Percentiles rank a stretch among this genome's conserved stretches.
phyloP scores from a whole-genome alignment of 2,329 filamentous ascomycete species.

The Paecilomyces sp. region DNA sequence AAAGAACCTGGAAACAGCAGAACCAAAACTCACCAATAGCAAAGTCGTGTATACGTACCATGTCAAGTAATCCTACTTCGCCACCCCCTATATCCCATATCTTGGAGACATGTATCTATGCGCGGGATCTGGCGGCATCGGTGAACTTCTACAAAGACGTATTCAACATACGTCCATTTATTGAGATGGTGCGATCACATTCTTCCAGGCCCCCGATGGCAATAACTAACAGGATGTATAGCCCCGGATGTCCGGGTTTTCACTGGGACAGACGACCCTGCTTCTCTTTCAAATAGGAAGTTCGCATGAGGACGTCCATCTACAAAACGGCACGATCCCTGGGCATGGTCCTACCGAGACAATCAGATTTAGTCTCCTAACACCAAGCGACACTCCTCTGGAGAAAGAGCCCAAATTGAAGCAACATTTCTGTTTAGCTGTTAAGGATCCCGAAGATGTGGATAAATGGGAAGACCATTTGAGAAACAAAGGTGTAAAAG shows the following conservation, averaged over 20 bases:
- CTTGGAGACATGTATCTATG: slow-evolving; percentile 22
- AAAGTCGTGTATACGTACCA: neutral
- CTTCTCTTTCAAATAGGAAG: slow-evolving; percentile 14
- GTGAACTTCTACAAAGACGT: slow-evolving; percentile 18
- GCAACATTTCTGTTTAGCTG: slow-evolving; percentile 22
- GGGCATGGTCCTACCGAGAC: slow-evolving; percentile 5
- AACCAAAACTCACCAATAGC: neutral
- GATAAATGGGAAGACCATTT: slow-evolving; percentile 17
- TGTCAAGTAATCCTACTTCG: slow-evolving; percentile 9
- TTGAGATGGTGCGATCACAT: slow-evolving; percentile 7
- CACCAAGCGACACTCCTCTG: neutral
- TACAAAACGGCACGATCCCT: slow-evolving; percentile 7
- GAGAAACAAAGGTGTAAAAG: slow-evolving; percentile 13
- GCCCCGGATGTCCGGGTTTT: slow-evolving; percentile 16
- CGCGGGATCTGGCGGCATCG: slow-evolving; percentile 14
- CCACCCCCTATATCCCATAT: slow-evolving; percentile 19
- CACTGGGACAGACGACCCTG: slow-evolving; percentile 22
- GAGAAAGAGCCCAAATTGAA: slow-evolving; percentile 8
- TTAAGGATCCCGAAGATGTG: slow-evolving; percentile 15
- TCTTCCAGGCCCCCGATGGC: neutral
- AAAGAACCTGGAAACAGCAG: neutral
- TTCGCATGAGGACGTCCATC: slow-evolving; percentile 4
- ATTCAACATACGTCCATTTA: slow-evolving; percentile 14
- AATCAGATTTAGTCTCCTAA: neutral
- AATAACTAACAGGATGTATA: slow-evolving; percentile 14